A percentile compares a stretch with the other conserved stretches of the same genome.
Conservation (phyloP, 305 asterid species). For the Andrographis paniculata region DNA sequence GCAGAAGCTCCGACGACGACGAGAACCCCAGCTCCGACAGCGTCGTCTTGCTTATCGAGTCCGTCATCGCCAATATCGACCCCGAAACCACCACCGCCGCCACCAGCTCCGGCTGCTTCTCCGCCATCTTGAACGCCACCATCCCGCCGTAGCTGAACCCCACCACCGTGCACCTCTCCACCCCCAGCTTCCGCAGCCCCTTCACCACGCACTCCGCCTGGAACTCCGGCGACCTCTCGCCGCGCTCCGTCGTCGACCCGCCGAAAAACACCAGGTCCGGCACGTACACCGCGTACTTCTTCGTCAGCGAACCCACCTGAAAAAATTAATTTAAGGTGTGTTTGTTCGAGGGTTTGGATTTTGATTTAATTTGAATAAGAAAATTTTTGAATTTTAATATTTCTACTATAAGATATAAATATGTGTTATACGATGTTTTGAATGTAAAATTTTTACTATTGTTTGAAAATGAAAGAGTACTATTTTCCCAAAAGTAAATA, state of each 20-base stretch:
- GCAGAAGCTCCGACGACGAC: slow-evolving; percentile 66
- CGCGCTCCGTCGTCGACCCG: slow-evolving; percentile 49
- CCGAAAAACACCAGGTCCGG: slow-evolving; percentile 95
- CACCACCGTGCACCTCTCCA: slow-evolving; percentile 64
- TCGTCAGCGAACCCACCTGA: slow-evolving; percentile 41
- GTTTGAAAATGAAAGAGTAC: no score
- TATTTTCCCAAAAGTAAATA: no score
- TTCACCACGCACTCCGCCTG: slow-evolving; percentile 67
- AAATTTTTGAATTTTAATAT: no score
- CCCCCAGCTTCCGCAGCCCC: slow-evolving; percentile 57
- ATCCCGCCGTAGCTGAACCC: slow-evolving; percentile 96
- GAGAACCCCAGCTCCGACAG: slow-evolving; percentile 53
- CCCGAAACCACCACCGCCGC: slow-evolving; percentile 63
- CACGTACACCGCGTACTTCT: slow-evolving; percentile 61
- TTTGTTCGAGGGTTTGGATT: no score
- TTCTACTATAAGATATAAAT: no score
- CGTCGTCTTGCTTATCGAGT: slow-evolving; percentile 41
- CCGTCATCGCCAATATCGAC: slow-evolving; percentile 70
- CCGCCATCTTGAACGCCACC: slow-evolving; percentile 97
- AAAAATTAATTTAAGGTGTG: no score
- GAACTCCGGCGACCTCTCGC: slow-evolving; percentile 67
- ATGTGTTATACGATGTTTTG: no score
- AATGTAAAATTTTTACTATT: no score
- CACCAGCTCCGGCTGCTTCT: slow-evolving; percentile 55
- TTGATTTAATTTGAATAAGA: no score